Conservation (phyloP, 345 rosid species). For the Melaleuca alternifolia region DNA sequence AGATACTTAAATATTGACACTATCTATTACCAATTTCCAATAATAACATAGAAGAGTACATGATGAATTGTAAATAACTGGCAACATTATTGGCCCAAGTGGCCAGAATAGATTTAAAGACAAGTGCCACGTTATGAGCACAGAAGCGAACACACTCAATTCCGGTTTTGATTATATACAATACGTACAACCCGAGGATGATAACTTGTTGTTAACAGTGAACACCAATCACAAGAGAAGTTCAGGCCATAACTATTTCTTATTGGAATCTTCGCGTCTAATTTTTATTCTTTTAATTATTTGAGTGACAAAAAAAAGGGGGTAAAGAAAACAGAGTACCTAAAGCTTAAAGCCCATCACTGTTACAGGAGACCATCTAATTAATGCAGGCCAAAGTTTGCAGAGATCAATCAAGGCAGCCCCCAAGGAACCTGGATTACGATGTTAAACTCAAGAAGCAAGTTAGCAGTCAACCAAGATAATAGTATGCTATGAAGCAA, state of each 20-base stretch:
- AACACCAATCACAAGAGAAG: accelerated
- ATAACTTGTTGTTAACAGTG: neutral
- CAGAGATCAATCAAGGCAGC: neutral
- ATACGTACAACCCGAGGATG: neutral
- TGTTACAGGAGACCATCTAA: neutral
- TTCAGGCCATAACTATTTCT: accelerated
- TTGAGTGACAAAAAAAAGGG: neutral
- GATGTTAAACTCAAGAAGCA: neutral
- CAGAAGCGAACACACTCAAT: neutral
- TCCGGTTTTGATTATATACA: neutral
- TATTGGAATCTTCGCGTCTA: neutral
- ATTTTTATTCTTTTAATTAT: neutral
- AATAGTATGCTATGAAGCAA: neutral
- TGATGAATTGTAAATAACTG: neutral
- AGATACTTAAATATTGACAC: neutral
- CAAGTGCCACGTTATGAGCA: neutral
- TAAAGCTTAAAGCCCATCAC: neutral
- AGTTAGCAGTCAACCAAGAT: neutral
- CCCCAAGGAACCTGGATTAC: neutral
- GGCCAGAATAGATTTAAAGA: neutral
- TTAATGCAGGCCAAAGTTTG: neutral
- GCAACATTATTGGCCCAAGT: neutral
- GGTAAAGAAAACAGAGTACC: neutral
- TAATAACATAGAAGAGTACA: neutral
- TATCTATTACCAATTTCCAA: neutral